A percentile compares a stretch with the other conserved stretches of the same genome.
These are phyloP conservation scores for Ophiostoma piceae DNA, from an alignment of 2,329 filamentous ascomycete species.

Conservation along the genomic window DNA sequence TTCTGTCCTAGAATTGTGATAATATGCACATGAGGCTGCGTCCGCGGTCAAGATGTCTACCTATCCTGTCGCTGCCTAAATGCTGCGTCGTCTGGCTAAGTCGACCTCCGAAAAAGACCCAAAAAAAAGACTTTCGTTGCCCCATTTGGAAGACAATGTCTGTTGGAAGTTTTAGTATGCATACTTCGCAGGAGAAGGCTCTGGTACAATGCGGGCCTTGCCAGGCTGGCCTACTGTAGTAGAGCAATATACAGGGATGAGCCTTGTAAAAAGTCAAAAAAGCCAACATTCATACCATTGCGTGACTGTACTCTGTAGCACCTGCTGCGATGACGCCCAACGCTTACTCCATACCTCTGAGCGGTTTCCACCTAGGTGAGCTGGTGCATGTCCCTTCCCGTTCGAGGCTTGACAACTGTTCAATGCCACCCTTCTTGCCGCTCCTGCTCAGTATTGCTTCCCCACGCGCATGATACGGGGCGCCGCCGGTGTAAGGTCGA, in stretches of 20 bases:
- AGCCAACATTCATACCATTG: no score
- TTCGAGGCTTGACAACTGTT: conserved; percentile 8
- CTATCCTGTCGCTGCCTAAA: not conserved
- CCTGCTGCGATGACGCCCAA: conserved; percentile 2
- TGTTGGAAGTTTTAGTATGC: conserved; percentile 6
- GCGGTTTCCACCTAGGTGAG: conserved; percentile 10
- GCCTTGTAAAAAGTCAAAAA: not conserved
- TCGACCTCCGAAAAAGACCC: not conserved
- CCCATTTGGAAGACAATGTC: not conserved
- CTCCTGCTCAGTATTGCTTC: not conserved
- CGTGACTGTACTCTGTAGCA: not conserved
- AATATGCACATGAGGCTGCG: not conserved
- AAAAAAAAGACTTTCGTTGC: not conserved
- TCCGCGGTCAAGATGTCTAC: not conserved
- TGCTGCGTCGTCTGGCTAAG: not conserved
- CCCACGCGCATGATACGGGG: not conserved
- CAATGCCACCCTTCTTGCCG: conserved; percentile 14
- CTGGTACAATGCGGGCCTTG: not conserved
- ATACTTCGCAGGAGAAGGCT: conserved; percentile 1
- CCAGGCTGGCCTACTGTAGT: not conserved
- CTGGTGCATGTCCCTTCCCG: not conserved
- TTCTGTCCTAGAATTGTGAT: no score
- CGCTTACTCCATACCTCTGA: not conserved
- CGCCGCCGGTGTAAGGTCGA: not conserved
- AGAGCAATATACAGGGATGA: not conserved